A percentile compares a stretch with the other conserved stretches of the same genome.
Evolutionary conservation across 495 filamentous ascomycete genomes (phyloP).

Genomic region (Aspergillus cavernicola): DNA sequence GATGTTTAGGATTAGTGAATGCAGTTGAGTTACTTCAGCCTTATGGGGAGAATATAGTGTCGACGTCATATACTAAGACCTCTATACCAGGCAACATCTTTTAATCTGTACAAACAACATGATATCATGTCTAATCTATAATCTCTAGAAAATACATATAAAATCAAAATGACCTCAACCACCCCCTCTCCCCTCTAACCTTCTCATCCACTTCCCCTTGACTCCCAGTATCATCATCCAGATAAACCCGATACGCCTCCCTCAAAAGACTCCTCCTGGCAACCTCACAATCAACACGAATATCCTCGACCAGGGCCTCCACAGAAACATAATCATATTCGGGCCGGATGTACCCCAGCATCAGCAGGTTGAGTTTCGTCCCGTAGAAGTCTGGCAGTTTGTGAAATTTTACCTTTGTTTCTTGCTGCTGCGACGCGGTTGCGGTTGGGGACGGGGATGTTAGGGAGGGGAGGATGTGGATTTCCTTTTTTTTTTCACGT

Average conservation of each 20-base stretch:
- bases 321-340: constrained; percentile 83
- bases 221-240: constrained; percentile 22
- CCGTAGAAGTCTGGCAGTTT: constrained; percentile 77
- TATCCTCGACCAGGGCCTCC: constrained; percentile 84
- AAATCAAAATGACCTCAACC: constrained; percentile 35
- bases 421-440: constrained; percentile 8
- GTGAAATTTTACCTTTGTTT: constrained; percentile 28
- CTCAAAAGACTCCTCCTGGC: constrained; percentile 68
- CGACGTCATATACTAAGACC: neutral
- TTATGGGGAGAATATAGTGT: neutral
- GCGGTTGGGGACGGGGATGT: constrained; percentile 47
- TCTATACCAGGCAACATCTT: neutral
- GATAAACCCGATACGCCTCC: constrained; percentile 58
- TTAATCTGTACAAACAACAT: neutral
- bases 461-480: constrained; percentile 73
- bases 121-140: neutral
- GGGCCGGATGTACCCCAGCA: constrained; percentile 83
- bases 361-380: constrained; percentile 66
- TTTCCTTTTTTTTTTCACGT: constrained; percentile 53
- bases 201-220: constrained; percentile 10
- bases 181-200: constrained; percentile 29
- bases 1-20: too few relatives aligned
- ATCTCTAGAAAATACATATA: neutral
- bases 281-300: constrained; percentile 82
- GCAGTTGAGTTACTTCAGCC: neutral